These are phyloP conservation scores for Phytopythium chamaehyphon DNA, from an alignment of 352 stramenopile species.

Conservation along the genomic window DNA sequence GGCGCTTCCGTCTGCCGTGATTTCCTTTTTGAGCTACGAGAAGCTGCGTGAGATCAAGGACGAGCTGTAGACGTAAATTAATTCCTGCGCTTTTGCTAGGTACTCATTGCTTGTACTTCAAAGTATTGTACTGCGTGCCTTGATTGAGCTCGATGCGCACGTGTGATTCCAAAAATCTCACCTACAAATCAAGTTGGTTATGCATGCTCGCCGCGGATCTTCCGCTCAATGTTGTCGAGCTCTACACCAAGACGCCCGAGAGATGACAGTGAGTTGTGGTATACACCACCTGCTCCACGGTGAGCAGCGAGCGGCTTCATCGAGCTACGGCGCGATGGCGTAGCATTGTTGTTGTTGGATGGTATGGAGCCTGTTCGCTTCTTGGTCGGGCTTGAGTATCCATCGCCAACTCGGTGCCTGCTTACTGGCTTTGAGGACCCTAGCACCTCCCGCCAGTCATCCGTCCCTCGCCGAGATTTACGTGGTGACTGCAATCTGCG, in stretches of 20 bases:
- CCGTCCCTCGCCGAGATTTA: constrained; percentile 1
- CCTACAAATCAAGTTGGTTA: not conserved
- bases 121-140: no score
- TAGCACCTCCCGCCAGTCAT: constrained; percentile 1
- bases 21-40: constrained; percentile 82
- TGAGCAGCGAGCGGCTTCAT: constrained; percentile 16
- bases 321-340: constrained; percentile 15
- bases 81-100: not conserved
- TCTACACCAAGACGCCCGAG: constrained; percentile 57
- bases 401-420: constrained; percentile 12
- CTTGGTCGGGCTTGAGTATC: constrained; percentile 33
- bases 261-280: constrained; percentile 45
- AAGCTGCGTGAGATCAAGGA: constrained; percentile 64
- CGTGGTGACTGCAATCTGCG: constrained; percentile 14
- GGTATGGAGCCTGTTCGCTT: constrained; percentile 13
- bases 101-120: not conserved
- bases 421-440: constrained; percentile 5
- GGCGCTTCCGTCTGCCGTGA: constrained; percentile 58
- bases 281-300: constrained; percentile 26
- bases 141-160: no score
- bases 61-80: constrained; percentile 18
- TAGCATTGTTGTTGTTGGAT: not conserved
- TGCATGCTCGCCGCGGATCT: constrained; percentile 29
- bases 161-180: not conserved
- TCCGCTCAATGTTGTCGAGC: constrained; percentile 66